Base-by-base conservation (phyloP, 345 rosid genomes). In the Ailanthus altissimus region DNA sequence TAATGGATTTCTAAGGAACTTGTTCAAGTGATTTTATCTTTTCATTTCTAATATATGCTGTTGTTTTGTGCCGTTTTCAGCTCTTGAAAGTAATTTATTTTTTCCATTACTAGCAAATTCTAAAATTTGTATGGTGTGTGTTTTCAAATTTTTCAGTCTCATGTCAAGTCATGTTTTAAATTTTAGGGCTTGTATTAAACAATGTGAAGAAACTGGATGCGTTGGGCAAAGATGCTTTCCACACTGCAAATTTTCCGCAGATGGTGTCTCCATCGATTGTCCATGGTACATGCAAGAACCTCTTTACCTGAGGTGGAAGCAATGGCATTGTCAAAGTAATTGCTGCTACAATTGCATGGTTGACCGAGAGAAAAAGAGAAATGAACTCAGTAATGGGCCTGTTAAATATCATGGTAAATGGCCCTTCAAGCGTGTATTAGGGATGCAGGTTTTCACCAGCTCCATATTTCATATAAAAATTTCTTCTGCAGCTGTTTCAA, bases 401-500 rank as follows among this genome's bases (percentile, higher is more conserved):
- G 82, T 89, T 72, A 92, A 92, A 84, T 92, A 90, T 79, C 91
- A 92, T 83, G 93, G 94, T 74, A 92, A 90, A 89, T 92, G 97
- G 97, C 93, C 94, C 28, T 92, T 92, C 83, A 83, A 68, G 75
- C 93, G 92, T 78, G 86, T 88, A 18, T 85, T 82, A 70, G 93
- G 94, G 59, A 86, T 92, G 67, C 92, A 92, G 94, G 94, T 89
- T 58, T 72, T 54, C 60, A 59, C 73, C 28, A 20, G 32, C 69
- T 64, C 64, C 70, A 9, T 21, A 56, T 65, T 58, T 61, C 70
- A 62, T 9, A 46, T 28, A 43, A 51, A 28, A 51, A 43, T 20
- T 54, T n/a, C n/a, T 69, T 56, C 64, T 66, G 54, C 16, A 47
- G 16, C 66, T 21, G 63, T 58, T 25, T 38, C 0, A 1, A 51